Conservation (phyloP, 148 eudicot genomes). For the Chenopodium suecicum region DNA sequence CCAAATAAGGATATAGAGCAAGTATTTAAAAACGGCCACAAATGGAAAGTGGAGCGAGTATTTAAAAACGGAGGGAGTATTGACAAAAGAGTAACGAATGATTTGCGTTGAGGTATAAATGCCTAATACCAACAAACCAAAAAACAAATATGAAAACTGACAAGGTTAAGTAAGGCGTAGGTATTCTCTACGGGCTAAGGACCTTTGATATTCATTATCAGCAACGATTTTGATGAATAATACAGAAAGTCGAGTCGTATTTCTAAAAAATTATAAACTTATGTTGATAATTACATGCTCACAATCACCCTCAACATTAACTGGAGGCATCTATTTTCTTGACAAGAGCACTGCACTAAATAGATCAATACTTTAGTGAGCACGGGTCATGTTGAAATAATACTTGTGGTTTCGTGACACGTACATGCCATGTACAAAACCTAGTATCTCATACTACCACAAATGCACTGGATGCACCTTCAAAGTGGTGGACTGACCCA, state of each 20-base stretch:
- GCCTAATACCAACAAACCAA: not conserved
- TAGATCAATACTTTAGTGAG: not conserved
- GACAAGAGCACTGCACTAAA: not conserved
- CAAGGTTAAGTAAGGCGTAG: not conserved
- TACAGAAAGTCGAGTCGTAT: not conserved
- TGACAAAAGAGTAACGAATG: not conserved
- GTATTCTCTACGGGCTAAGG: not conserved
- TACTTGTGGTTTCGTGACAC: not conserved
- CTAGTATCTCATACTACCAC: slow-evolving; percentile 46
- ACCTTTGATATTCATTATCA: not conserved
- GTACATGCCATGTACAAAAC: not conserved
- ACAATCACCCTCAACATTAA: not conserved
- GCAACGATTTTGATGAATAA: not conserved
- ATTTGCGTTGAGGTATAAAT: too few species aligned
- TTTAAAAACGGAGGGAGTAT: too few species aligned
- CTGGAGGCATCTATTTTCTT: not conserved
- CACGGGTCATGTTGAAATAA: not conserved
- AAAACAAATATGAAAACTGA: not conserved
- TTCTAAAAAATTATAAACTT: not conserved
- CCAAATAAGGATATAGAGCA: too few species aligned
- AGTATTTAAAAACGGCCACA: too few species aligned
- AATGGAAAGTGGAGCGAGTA: too few species aligned
- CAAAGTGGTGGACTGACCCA: slow-evolving; percentile 66
- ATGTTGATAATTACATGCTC: not conserved
- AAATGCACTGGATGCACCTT: slow-evolving; percentile 81